Evolutionary conservation across 768 basidiomycete genomes (phyloP).

Genomic region (Sporobolomyces roseus): DNA sequence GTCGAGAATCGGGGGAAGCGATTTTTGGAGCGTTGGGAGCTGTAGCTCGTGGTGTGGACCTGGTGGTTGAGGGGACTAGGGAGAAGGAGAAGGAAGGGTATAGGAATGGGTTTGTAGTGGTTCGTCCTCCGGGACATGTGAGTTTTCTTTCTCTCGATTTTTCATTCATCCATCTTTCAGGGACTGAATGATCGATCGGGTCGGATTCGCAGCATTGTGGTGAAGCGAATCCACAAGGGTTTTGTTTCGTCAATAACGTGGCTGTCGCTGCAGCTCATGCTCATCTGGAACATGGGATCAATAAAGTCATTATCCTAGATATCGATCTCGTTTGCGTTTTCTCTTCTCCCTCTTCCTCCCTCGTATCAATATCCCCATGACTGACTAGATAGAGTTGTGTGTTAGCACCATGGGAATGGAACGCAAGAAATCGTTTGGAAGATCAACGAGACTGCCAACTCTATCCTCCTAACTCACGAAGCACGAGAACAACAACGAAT

Average conservation of each 20-base stretch:
- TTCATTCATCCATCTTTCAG: background rate
- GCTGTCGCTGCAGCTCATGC: constrained; percentile 86
- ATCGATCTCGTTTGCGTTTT: constrained; percentile 67
- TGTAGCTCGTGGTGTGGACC: constrained; percentile 82
- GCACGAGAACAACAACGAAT: background rate
- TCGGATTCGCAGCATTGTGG: constrained; percentile 67
- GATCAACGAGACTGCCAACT: constrained; percentile 58
- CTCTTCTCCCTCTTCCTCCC: too few relatives aligned
- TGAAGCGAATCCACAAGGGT: constrained; percentile 81
- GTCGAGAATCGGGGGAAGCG: constrained; percentile 67
- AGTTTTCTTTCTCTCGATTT: background rate
- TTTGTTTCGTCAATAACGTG: constrained; percentile 94
- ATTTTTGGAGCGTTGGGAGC: constrained; percentile 78
- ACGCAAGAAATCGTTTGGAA: constrained; percentile 89
- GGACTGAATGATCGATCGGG: background rate
- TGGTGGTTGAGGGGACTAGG: constrained; percentile 52
- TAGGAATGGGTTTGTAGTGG: constrained; percentile 67
- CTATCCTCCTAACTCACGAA: background rate
- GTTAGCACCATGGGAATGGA: constrained; percentile 66
- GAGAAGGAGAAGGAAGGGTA: background rate
- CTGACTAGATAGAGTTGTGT: background rate
- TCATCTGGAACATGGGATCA: constrained; percentile 70
- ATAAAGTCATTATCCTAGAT: constrained; percentile 79
- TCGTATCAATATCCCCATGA: too few relatives aligned
- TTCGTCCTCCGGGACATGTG: constrained; percentile 71